Percentiles rank a stretch among this genome's conserved stretches.
These are phyloP conservation scores for Hymenoscyphus scutula DNA, from an alignment of 2,329 filamentous ascomycete genomes.

Conservation along the genomic window DNA sequence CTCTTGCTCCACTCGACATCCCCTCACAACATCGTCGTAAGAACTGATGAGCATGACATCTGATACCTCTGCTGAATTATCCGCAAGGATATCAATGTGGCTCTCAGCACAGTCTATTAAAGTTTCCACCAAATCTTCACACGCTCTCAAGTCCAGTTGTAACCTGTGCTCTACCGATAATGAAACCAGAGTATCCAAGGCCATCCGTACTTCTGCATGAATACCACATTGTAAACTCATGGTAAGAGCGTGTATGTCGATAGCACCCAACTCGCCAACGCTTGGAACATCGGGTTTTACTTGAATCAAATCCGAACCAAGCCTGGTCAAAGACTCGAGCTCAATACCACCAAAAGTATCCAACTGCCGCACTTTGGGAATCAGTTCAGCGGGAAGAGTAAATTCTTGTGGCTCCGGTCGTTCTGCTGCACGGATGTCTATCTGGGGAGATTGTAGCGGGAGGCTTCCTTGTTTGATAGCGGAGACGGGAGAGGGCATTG, in stretches of 20 bases:
- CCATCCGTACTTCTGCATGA: slow-evolving; percentile 82
- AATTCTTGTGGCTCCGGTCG: slow-evolving; percentile 24
- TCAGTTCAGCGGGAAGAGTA: slow-evolving; percentile 43
- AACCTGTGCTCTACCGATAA: slow-evolving; percentile 60
- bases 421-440: slow-evolving; percentile 10
- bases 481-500: slow-evolving; percentile 47
- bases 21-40: slow-evolving; percentile 83
- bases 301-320: slow-evolving; percentile 59
- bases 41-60: slow-evolving; percentile 79
- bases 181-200: slow-evolving; percentile 76
- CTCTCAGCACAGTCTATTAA: slow-evolving; percentile 89
- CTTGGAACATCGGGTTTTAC: slow-evolving; percentile 73
- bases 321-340: slow-evolving; percentile 59
- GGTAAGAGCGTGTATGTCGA: slow-evolving; percentile 87
- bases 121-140: slow-evolving; percentile 85
- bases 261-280: slow-evolving; percentile 75
- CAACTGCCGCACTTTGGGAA: slow-evolving; percentile 52
- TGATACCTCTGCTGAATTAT: slow-evolving; percentile 80
- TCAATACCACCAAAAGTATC: slow-evolving; percentile 71
- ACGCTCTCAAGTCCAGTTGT: slow-evolving; percentile 65
- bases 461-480: slow-evolving; percentile 28
- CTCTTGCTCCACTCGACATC: slow-evolving; percentile 72
- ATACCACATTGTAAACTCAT: slow-evolving; percentile 89
- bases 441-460: slow-evolving; percentile 31
- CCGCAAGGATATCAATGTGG: slow-evolving; percentile 78